Base-by-base conservation (phyloP, 148 eudicot species). In the Chenopodium suecicum region DNA sequence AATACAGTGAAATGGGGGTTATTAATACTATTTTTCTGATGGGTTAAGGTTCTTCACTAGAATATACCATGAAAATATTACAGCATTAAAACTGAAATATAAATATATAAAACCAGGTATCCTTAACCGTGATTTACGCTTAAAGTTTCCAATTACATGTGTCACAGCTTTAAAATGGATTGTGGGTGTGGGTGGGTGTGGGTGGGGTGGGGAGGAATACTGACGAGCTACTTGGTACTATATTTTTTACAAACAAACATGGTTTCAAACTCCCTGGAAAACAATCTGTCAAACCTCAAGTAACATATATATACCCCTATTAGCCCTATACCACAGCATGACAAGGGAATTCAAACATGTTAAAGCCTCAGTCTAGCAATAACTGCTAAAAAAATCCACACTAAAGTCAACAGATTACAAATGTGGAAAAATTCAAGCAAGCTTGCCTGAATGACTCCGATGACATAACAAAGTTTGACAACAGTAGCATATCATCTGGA, bases 401-500 rank as follows among this genome's bases (percentile, higher is more conserved):
- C 10, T 9, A 56, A 63, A 22, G 58, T 63, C 67, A 69, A 4
- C 27, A 31, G 48, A 63, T 63, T 9, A 41, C 2, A 48, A 9
- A 65, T 44, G 31, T n/a, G 56, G 74, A 74, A 79, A 70, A 72
- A 52, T 14, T 34, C 23, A 46, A 78, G 69, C 29, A 25, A 56
- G 88, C 90, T 80, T 87, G 82, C 99, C 95, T 92, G 86, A 96
- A 96, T 79, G 99, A 96, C 85, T 90, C 98, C 58, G 98, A 96
- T 76, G 99, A 92, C 91, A 91, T 91, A 31, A 96, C 92, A 83
- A 96, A 94, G 80, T 96, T 96, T 81, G 98, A 89, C 84, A 96
- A 94, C 27, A 96, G 88, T 83, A 94, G 87, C 92, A 96, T 91
- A 87, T 96, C 99, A 88, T 96, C 98, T 41, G 99, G 99, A 88